Evolutionary conservation across 495 filamentous ascomycete genomes (phyloP).

Genomic region (Penicillium macrosclerotiorum): DNA sequence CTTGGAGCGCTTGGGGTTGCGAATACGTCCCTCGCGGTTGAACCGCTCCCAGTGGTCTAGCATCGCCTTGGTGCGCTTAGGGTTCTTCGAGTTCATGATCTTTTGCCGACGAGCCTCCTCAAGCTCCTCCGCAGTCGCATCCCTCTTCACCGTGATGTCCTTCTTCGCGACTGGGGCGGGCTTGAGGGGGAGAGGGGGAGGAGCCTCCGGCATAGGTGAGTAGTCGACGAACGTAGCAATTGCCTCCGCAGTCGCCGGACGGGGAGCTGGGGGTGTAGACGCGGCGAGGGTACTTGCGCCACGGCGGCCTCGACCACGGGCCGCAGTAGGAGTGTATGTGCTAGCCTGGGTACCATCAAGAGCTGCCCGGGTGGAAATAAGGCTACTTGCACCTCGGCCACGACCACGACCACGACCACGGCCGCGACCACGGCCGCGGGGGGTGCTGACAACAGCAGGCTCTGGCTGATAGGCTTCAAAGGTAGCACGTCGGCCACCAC

Average conservation of each 20-base stretch:
- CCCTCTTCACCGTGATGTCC: constrained; percentile 11
- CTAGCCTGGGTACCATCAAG: constrained; percentile 19
- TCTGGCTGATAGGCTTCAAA: constrained; percentile 23
- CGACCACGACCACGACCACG: constrained; percentile 34
- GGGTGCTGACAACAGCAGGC: constrained; percentile 23
- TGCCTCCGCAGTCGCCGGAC: neutral
- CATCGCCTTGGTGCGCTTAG: constrained; percentile 49
- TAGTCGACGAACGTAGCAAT: constrained; percentile 7
- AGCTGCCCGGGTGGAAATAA: constrained; percentile 21
- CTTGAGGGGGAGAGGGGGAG: constrained; percentile 4
- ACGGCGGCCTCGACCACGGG: constrained; percentile 25
- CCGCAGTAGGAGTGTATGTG: constrained; percentile 9
- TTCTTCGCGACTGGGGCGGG: constrained; percentile 6
- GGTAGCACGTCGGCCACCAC: constrained; percentile 26
- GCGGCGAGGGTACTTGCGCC: constrained; percentile 16
- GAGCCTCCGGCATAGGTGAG: constrained; percentile 11
- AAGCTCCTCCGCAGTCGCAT: constrained; percentile 24
- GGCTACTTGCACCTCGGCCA: constrained; percentile 11
- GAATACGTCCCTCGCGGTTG: constrained; percentile 41
- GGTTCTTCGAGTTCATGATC: constrained; percentile 49
- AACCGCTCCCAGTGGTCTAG: constrained; percentile 49
- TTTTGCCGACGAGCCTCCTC: constrained; percentile 37
- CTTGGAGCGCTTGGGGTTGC: constrained; percentile 49
- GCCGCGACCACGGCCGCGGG: constrained; percentile 55
- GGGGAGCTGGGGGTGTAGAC: neutral